A percentile compares a stretch with the other conserved stretches of the same genome.
These are phyloP conservation scores for Botrytis hyacinthi DNA, from an alignment of 2,329 filamentous ascomycete species.

Conservation along the genomic window DNA sequence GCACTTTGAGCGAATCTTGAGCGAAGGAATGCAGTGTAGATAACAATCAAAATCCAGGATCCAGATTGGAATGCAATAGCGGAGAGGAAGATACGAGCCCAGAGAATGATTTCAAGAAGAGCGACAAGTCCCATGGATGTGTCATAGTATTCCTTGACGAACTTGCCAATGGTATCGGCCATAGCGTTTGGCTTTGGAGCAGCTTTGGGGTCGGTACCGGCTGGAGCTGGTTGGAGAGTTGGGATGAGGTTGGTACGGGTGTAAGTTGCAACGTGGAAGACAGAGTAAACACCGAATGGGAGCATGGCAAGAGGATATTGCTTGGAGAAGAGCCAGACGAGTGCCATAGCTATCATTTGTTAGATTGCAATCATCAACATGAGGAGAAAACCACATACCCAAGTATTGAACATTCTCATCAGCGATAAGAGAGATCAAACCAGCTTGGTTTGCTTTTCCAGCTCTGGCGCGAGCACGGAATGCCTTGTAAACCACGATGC, in stretches of 20 bases:
- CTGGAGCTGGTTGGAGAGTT: constrained; percentile 68
- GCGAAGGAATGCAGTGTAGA: constrained; percentile 92
- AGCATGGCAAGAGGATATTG: constrained; percentile 89
- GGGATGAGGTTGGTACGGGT: constrained; percentile 91
- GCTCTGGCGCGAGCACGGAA: constrained; percentile 81
- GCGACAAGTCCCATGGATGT: constrained; percentile 91
- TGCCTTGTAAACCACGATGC: constrained; percentile 98
- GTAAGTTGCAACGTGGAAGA: constrained; percentile 98
- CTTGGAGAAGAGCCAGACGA: constrained; percentile 90
- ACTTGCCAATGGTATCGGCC: constrained; percentile 81
- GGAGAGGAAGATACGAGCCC: constrained; percentile 76
- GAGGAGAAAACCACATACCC: constrained; percentile 55
- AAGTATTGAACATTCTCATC: constrained; percentile 99
- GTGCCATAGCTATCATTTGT: constrained; percentile 70
- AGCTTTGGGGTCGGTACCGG: constrained; percentile 55
- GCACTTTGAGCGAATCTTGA: constrained; percentile 85
- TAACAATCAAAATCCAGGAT: constrained; percentile 79
- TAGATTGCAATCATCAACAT: constrained; percentile 20
- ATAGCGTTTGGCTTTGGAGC: constrained; percentile 53
- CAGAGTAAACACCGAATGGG: constrained; percentile 92
- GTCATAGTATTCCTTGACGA: constrained; percentile 98
- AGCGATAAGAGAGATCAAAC: constrained; percentile 64
- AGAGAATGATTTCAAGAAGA: constrained; percentile 80
- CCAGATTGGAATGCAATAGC: constrained; percentile 85
- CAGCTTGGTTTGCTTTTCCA: constrained; percentile 57